A percentile compares a stretch with the other conserved stretches of the same genome.
These are phyloP conservation scores for Venturia effusa DNA, from an alignment of 2,329 filamentous ascomycete genomes.

Conservation along the genomic window DNA sequence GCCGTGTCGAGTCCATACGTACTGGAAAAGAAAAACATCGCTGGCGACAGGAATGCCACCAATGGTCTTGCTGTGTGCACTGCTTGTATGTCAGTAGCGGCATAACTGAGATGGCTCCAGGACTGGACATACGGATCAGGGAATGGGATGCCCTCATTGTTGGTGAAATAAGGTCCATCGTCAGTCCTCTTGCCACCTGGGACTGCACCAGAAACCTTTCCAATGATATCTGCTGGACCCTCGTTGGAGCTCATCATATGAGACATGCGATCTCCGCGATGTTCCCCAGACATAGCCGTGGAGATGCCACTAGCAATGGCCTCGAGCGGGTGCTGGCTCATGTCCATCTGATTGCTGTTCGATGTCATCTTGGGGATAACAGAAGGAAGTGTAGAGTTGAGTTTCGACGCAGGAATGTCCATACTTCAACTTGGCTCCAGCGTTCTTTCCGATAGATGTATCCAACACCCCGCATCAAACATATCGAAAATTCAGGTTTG, in stretches of 20 bases:
- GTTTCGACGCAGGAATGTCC: slow-evolving; percentile 7
- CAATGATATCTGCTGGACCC: slow-evolving; percentile 40
- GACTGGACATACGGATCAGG: slow-evolving; percentile 35
- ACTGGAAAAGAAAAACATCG: slow-evolving; percentile 41
- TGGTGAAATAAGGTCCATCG: slow-evolving; percentile 42
- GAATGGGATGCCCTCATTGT: slow-evolving; percentile 42
- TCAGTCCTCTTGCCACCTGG: slow-evolving; percentile 37
- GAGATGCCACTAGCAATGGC: slow-evolving; percentile 32
- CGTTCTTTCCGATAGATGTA: not conserved
- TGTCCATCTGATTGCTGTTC: slow-evolving; percentile 24
- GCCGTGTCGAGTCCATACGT: not conserved
- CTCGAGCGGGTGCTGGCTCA: slow-evolving; percentile 29
- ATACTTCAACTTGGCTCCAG: not conserved
- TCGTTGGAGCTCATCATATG: slow-evolving; percentile 40
- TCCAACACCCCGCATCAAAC: not conserved
- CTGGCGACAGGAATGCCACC: slow-evolving; percentile 41
- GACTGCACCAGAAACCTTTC: slow-evolving; percentile 38
- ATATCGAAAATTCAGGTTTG: not conserved
- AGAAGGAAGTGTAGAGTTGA: not conserved
- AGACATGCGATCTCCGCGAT: slow-evolving; percentile 25
- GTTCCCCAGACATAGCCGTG: slow-evolving; percentile 26
- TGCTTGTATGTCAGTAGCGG: slow-evolving; percentile 11
- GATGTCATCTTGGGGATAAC: not conserved
- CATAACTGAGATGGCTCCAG: not conserved
- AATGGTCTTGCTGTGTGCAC: slow-evolving; percentile 40